phyloP scores from a whole-genome alignment of 1,284 basidiomycete species.

The Ustilago lituana region DNA sequence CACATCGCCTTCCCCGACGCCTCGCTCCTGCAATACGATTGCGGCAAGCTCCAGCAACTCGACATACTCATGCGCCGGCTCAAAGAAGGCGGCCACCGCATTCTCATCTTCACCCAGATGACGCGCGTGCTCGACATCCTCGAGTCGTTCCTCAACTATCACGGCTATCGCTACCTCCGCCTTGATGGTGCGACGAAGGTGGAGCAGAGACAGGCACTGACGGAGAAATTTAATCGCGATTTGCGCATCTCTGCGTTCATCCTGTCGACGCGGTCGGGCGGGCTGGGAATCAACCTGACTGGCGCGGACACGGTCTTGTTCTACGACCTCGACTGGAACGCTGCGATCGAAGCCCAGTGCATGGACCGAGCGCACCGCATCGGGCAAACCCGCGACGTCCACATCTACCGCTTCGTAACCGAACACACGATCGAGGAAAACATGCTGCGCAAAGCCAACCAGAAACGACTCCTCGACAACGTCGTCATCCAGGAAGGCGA shows the following conservation, averaged over 20 bases:
- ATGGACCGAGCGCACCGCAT: slow-evolving; percentile 95
- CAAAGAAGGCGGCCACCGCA: slow-evolving; percentile 85
- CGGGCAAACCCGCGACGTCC: slow-evolving; percentile 94
- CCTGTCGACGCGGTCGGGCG: slow-evolving; percentile 89
- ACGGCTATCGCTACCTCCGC: slow-evolving; percentile 91
- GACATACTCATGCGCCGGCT: slow-evolving; percentile 81
- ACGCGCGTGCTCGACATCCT: slow-evolving; percentile 92
- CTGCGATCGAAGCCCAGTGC: slow-evolving; percentile 95
- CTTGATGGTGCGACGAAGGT: slow-evolving; percentile 95
- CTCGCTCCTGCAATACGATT: slow-evolving; percentile 91
- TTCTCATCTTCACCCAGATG: slow-evolving; percentile 98
- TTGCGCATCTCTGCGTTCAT: slow-evolving; percentile 91
- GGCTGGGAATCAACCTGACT: slow-evolving; percentile 91
- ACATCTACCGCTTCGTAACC: slow-evolving; percentile 95
- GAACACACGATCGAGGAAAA: slow-evolving; percentile 94
- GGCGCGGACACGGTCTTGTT: slow-evolving; percentile 97
- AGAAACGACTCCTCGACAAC: slow-evolving; percentile 89
- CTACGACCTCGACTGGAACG: slow-evolving; percentile 97
- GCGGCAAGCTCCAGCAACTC: slow-evolving; percentile 91
- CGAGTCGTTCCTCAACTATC: slow-evolving; percentile 90
- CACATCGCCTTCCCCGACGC: slow-evolving; percentile 94
- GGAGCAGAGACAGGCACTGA: slow-evolving; percentile 92
- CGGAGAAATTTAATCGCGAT: slow-evolving; percentile 95
- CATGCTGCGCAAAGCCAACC: slow-evolving; percentile 93
- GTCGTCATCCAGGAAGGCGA: slow-evolving; percentile 93